Conservation (phyloP, 2,329 filamentous ascomycete species). For the Aspergillus transmontanensis region DNA sequence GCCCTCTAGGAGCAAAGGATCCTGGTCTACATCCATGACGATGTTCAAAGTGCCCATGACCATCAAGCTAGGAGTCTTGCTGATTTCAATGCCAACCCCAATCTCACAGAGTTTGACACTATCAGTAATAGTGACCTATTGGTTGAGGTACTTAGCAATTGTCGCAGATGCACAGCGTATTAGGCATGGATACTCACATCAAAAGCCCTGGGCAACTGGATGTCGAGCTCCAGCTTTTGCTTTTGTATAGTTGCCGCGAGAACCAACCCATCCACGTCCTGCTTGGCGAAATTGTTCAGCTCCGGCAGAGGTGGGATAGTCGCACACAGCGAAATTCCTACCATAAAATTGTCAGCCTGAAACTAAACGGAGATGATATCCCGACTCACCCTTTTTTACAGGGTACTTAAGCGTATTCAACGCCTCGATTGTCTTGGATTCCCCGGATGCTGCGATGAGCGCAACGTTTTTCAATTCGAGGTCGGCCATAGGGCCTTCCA, state of each 20-base stretch:
- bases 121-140: neutral
- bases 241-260: neutral
- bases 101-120: neutral
- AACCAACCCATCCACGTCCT: neutral
- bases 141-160: neutral
- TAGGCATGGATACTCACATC: neutral
- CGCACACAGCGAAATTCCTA: neutral
- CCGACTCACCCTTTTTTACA: neutral
- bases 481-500: neutral
- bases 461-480: neutral
- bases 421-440: neutral
- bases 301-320: neutral
- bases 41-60: neutral
- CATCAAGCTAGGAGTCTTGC: neutral
- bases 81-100: neutral
- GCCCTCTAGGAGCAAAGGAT: neutral
- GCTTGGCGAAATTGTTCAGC: neutral
- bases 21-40: neutral
- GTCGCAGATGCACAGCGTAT: neutral
- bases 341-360: neutral
- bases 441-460: neutral
- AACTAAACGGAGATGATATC: neutral
- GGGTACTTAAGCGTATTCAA: neutral
- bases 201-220: neutral
- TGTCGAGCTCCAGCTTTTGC: neutral